Conservation (phyloP, 1,139 yeast species). For the Sugiyamaella neomexicana region DNA sequence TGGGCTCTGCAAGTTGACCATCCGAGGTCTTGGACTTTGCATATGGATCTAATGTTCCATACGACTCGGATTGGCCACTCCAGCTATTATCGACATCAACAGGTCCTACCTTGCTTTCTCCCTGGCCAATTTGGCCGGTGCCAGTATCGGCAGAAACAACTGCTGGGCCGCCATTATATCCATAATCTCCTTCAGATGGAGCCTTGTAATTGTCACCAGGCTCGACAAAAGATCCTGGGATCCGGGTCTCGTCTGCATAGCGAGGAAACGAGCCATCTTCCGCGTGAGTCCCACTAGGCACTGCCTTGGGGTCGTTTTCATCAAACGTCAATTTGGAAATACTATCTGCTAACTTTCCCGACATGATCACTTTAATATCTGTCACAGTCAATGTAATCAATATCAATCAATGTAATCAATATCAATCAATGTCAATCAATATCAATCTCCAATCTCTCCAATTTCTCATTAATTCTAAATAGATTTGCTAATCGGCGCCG, state of each 20-base stretch:
- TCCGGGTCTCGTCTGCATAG: slow-evolving; percentile 12
- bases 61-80: neutral
- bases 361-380: neutral
- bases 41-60: slow-evolving; percentile 6
- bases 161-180: neutral
- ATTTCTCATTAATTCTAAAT: too few species aligned
- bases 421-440: too few species aligned
- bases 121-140: neutral
- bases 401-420: too few species aligned
- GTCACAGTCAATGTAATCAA: too few species aligned
- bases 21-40: neutral
- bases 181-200: neutral
- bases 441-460: too few species aligned
- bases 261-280: slow-evolving; percentile 13
- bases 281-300: neutral
- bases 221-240: slow-evolving; percentile 17
- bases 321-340: neutral
- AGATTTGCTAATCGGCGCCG: neutral
- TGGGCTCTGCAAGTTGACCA: neutral
- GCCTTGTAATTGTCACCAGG: neutral
- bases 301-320: neutral
- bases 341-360: slow-evolving; percentile 2
- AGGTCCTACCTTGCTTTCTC: slow-evolving; percentile 11
- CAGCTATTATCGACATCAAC: slow-evolving; percentile 15
- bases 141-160: neutral